Percentiles rank a stretch among this genome's conserved stretches.
phyloP scores from a whole-genome alignment of 2,329 filamentous ascomycete genomes.

The Davidsoniella australis region DNA sequence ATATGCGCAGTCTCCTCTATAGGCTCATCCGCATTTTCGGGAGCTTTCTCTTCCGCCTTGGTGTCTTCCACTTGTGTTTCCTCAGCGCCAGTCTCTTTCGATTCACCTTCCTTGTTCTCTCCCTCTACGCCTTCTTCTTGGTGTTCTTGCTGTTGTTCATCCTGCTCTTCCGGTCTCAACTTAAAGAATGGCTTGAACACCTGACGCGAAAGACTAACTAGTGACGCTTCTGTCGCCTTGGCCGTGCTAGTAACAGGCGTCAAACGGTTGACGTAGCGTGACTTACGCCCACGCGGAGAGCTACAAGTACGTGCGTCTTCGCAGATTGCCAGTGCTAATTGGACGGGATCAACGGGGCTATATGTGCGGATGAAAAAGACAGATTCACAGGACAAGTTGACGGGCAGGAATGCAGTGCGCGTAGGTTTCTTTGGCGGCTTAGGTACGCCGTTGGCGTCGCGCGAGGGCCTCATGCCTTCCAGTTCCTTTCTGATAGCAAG shows the following conservation, averaged over 20 bases:
- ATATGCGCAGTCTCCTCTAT: not conserved
- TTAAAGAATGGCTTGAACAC: conserved; percentile 49
- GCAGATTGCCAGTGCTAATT: conserved; percentile 37
- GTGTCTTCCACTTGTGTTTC: not conserved
- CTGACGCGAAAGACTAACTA: conserved; percentile 45
- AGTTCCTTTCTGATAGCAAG: conserved; percentile 56
- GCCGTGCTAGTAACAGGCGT: conserved; percentile 35
- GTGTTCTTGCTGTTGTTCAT: not conserved
- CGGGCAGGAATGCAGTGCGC: conserved; percentile 30
- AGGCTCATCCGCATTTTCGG: not conserved
- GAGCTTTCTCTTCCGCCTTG: not conserved
- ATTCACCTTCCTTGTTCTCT: not conserved
- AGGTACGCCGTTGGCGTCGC: conserved; percentile 14
- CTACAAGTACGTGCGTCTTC: conserved; percentile 31
- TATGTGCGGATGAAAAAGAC: conserved; percentile 44
- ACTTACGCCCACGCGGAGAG: conserved; percentile 27
- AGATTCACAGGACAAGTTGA: conserved; percentile 42
- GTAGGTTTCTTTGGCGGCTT: conserved; percentile 16
- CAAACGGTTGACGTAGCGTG: conserved; percentile 40
- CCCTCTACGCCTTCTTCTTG: not conserved
- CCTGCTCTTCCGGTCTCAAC: conserved; percentile 19
- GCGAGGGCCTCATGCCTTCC: conserved; percentile 36
- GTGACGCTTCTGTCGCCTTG: conserved; percentile 51
- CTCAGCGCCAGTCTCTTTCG: not conserved
- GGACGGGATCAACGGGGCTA: conserved; percentile 36